phyloP scores from a whole-genome alignment of 148 eudicot genomes.

The Pouteria glomerata region DNA sequence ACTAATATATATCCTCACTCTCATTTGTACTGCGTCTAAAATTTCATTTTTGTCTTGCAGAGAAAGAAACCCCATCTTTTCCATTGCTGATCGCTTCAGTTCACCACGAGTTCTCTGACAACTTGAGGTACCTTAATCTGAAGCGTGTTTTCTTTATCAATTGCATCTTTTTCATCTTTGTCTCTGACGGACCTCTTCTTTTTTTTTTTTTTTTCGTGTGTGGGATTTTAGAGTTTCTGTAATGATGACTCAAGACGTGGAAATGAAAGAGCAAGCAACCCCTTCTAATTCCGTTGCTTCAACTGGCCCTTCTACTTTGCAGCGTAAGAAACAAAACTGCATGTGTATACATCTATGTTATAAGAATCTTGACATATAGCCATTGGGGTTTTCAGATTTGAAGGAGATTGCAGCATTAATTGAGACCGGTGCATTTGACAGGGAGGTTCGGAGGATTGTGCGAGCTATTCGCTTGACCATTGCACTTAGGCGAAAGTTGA shows the following conservation, averaged over 20 bases:
- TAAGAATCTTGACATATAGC: slow-evolving; percentile 6
- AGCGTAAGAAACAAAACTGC: slow-evolving; percentile 42
- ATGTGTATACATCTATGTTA: not conserved
- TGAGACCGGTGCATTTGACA: slow-evolving; percentile 65
- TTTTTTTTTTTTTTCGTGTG: not conserved
- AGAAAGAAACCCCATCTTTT: slow-evolving; percentile 7
- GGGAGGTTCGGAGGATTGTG: slow-evolving; percentile 67
- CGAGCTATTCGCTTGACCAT: slow-evolving; percentile 75
- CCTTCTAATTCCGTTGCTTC: slow-evolving; percentile 56
- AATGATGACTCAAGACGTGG: slow-evolving; percentile 82
- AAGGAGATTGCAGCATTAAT: slow-evolving; percentile 73
- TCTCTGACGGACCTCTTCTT: not conserved
- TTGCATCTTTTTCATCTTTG: no score
- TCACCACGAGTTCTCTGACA: slow-evolving; percentile 1
- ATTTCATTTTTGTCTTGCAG: slow-evolving; percentile 16
- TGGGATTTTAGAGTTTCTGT: not conserved
- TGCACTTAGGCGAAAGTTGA: slow-evolving; percentile 60
- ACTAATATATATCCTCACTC: no score
- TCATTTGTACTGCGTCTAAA: no score
- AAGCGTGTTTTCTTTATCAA: no score
- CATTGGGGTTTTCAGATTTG: slow-evolving; percentile 44
- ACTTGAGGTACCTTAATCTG: slow-evolving; percentile 7
- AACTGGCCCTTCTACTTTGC: slow-evolving; percentile 45
- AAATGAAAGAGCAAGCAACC: slow-evolving; percentile 69
- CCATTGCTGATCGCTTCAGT: not conserved